Conservation (phyloP, 2,329 filamentous ascomycete genomes). For the Aspergillus sp. region DNA sequence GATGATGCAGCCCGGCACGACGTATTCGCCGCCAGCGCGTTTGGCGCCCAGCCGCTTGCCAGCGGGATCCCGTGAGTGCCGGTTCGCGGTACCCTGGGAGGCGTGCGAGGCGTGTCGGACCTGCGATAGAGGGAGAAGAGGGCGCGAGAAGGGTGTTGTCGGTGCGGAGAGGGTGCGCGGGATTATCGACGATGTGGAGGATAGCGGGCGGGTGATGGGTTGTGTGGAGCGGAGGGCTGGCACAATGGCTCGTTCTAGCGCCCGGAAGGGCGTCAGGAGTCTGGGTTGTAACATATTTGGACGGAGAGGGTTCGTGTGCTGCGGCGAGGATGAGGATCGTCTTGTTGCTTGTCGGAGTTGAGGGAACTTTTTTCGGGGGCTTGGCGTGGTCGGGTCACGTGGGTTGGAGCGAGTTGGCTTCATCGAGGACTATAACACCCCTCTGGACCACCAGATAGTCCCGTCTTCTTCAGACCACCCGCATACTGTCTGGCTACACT, state of each 20-base stretch:
- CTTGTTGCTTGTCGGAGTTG: background rate
- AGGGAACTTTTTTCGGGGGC: slow-evolving; percentile 18
- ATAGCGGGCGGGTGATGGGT: slow-evolving; percentile 18
- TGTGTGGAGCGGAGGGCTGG: slow-evolving; percentile 28
- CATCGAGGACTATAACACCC: slow-evolving; percentile 12
- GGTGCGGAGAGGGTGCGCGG: slow-evolving; percentile 25
- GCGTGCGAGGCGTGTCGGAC: slow-evolving; percentile 63
- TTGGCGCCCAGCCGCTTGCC: slow-evolving; percentile 93
- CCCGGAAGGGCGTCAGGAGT: slow-evolving; percentile 37
- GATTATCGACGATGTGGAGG: slow-evolving; percentile 24
- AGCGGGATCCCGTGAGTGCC: slow-evolving; percentile 63
- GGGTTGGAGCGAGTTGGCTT: slow-evolving; percentile 29
- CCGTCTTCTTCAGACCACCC: too few relatives aligned
- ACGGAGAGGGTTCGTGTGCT: background rate
- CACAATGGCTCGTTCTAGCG: slow-evolving; percentile 35
- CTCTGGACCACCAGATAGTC: background rate
- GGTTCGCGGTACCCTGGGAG: slow-evolving; percentile 65
- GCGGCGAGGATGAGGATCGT: background rate
- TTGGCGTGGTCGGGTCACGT: slow-evolving; percentile 28
- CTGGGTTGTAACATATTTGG: slow-evolving; percentile 42
- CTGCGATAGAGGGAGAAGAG: slow-evolving; percentile 41
- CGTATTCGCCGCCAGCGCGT: slow-evolving; percentile 87
- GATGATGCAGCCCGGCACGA: slow-evolving; percentile 95
- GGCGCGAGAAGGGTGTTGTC: slow-evolving; percentile 22
- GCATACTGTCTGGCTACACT: background rate